Conservation (phyloP, 495 filamentous ascomycete species). For the Neurospora tetrasperma region DNA sequence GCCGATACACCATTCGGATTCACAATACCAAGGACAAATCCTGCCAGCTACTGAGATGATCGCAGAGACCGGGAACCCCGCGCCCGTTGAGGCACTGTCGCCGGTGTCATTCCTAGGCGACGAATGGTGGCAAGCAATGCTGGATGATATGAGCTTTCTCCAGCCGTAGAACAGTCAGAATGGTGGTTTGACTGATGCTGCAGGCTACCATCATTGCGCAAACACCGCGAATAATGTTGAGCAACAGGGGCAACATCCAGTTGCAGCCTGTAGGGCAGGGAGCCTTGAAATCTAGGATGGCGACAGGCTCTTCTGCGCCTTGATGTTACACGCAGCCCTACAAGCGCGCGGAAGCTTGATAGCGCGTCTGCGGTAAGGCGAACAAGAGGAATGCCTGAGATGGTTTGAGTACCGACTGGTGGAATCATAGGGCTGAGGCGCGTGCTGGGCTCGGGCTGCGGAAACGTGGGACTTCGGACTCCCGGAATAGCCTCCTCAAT, state of each 20-base stretch:
- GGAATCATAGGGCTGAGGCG: not conserved
- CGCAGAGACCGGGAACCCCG: not conserved
- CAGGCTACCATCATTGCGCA: not conserved
- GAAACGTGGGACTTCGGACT: not conserved
- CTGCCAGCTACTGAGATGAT: not conserved
- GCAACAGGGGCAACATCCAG: not conserved
- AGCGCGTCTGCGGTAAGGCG: not conserved
- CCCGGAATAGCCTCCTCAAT: not conserved
- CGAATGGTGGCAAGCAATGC: constrained; percentile 10
- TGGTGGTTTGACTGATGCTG: not conserved
- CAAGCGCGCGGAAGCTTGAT: not conserved
- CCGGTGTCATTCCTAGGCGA: not conserved
- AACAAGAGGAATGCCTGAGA: not conserved
- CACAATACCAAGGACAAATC: not conserved
- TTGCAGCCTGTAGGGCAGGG: not conserved
- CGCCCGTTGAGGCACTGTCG: not conserved
- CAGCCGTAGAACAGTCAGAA: not conserved
- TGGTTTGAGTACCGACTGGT: not conserved
- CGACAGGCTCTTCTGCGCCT: not conserved
- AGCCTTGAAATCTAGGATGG: not conserved
- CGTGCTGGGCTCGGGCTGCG: not conserved
- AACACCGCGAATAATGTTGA: not conserved
- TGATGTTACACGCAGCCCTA: not conserved
- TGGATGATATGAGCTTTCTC: constrained; percentile 4
- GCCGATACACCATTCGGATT: not conserved